Conservation (phyloP, 2,329 filamentous ascomycete species). For the Cadophora malorum region DNA sequence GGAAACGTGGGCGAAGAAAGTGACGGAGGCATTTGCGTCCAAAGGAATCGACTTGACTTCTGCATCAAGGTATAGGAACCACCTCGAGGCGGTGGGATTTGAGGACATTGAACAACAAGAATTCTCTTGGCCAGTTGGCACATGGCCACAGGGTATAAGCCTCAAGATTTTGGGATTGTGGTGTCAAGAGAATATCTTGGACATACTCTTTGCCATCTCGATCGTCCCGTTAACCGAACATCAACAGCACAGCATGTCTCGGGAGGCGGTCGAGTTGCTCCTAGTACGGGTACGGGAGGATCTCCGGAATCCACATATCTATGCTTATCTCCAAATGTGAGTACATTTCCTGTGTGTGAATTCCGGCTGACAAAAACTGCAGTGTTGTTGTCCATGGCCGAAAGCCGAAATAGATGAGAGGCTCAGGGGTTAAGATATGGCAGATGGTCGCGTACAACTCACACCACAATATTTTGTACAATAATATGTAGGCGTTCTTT, state of each 20-base stretch:
- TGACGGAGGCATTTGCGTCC: conserved; percentile 14
- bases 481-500: conserved; percentile 8
- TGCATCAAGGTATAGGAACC: conserved; percentile 16
- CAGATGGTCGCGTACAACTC: conserved; percentile 14
- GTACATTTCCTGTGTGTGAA: neutral
- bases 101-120: conserved; percentile 9
- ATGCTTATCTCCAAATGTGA: conserved; percentile 17
- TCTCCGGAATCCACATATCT: neutral
- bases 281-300: conserved; percentile 10
- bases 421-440: conserved; percentile 15
- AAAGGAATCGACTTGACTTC: conserved; percentile 19
- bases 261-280: conserved; percentile 8
- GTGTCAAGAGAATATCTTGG: conserved; percentile 1
- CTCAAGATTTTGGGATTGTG: neutral
- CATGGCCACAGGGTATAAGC: neutral
- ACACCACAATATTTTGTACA: conserved; percentile 10
- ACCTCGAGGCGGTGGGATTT: conserved; percentile 14
- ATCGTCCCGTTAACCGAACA: conserved; percentile 11
- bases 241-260: conserved; percentile 14
- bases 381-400: conserved; percentile 15
- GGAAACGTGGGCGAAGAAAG: conserved; percentile 8
- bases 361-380: conserved; percentile 9
- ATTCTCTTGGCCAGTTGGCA: conserved; percentile 5
- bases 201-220: conserved; percentile 15
- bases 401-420: conserved; percentile 2